These are phyloP conservation scores for Inga leiocalycina DNA, from an alignment of 306 rosid genomes.

Conservation along the genomic window DNA sequence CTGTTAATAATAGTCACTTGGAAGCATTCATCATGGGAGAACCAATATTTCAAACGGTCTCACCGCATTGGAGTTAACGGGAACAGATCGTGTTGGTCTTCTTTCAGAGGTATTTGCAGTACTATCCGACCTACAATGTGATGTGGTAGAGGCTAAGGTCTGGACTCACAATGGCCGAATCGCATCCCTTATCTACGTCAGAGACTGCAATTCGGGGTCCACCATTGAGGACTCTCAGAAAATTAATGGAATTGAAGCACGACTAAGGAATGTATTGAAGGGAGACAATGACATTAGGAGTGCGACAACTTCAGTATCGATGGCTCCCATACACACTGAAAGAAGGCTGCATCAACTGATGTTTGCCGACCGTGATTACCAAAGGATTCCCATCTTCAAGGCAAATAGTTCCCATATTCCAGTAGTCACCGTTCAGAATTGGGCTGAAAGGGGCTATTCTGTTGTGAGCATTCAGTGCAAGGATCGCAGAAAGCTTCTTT, in stretches of 20 bases:
- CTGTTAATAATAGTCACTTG: conserved; percentile 60
- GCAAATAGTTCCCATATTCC: conserved; percentile 43
- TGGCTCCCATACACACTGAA: conserved; percentile 68
- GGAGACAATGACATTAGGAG: conserved; percentile 84
- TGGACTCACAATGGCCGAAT: conserved; percentile 98
- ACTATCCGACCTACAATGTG: conserved; percentile 76
- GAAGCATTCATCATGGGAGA: conserved; percentile 55
- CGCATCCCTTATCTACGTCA: conserved; percentile 75
- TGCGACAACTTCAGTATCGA: conserved; percentile 75
- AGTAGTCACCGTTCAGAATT: conserved; percentile 73
- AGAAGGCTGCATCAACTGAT: conserved; percentile 94
- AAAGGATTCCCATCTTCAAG: conserved; percentile 65
- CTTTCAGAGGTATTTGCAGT: conserved; percentile 95
- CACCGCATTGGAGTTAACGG: conserved; percentile 78
- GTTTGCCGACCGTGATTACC: conserved; percentile 87
- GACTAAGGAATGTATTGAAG: conserved; percentile 78
- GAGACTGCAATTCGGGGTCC: conserved; percentile 67
- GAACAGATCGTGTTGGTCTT: conserved; percentile 90
- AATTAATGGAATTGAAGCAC: conserved; percentile 64
- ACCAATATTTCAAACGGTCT: conserved; percentile 48
- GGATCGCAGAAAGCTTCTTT: conserved; percentile 80
- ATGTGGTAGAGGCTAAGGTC: conserved; percentile 89
- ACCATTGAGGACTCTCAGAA: conserved; percentile 72
- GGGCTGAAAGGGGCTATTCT: conserved; percentile 83
- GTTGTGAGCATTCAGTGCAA: conserved; percentile 84